A percentile compares a stretch with the other conserved stretches of the same genome.
phyloP scores from a whole-genome alignment of 2,329 filamentous ascomycete species.

The Trichophyton benhamiae region DNA sequence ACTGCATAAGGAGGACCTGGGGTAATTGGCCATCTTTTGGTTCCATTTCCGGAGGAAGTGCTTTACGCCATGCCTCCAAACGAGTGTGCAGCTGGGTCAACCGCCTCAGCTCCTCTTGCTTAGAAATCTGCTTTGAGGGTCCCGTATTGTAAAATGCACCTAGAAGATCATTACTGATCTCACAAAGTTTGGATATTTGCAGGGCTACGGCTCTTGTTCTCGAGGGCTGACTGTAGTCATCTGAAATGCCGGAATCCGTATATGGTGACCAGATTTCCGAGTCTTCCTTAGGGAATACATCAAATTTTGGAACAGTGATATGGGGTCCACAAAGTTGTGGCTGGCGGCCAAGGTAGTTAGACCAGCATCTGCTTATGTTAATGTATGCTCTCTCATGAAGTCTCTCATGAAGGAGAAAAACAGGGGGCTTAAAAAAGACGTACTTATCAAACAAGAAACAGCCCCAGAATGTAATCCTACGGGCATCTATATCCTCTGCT shows the following conservation, averaged over 20 bases:
- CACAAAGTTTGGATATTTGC: slow-evolving; percentile 71
- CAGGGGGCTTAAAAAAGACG: slow-evolving; percentile 13
- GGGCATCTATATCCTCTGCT: slow-evolving; percentile 76
- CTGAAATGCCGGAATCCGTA: slow-evolving; percentile 66
- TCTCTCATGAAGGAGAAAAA: neutral
- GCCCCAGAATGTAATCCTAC: slow-evolving; percentile 91
- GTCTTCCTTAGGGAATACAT: slow-evolving; percentile 84
- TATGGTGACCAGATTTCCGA: slow-evolving; percentile 77
- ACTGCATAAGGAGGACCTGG: slow-evolving; percentile 77
- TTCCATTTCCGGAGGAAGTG: slow-evolving; percentile 74
- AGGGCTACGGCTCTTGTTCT: slow-evolving; percentile 70
- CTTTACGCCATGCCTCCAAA: slow-evolving; percentile 77
- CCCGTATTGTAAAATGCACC: slow-evolving; percentile 81
- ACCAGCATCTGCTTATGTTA: slow-evolving; percentile 57
- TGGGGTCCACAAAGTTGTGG: slow-evolving; percentile 72
- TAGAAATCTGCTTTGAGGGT: slow-evolving; percentile 51
- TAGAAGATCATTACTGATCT: slow-evolving; percentile 86
- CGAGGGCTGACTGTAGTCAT: slow-evolving; percentile 59
- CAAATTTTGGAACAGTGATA: slow-evolving; percentile 75
- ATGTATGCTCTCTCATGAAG: neutral
- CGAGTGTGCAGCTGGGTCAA: slow-evolving; percentile 82
- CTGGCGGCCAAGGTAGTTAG: slow-evolving; percentile 84
- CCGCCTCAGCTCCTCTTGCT: slow-evolving; percentile 77
- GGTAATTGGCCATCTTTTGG: slow-evolving; percentile 80
- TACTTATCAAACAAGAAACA: slow-evolving; percentile 94